Conservation (phyloP, 352 stramenopile genomes). For the Globisporangium middletonii region DNA sequence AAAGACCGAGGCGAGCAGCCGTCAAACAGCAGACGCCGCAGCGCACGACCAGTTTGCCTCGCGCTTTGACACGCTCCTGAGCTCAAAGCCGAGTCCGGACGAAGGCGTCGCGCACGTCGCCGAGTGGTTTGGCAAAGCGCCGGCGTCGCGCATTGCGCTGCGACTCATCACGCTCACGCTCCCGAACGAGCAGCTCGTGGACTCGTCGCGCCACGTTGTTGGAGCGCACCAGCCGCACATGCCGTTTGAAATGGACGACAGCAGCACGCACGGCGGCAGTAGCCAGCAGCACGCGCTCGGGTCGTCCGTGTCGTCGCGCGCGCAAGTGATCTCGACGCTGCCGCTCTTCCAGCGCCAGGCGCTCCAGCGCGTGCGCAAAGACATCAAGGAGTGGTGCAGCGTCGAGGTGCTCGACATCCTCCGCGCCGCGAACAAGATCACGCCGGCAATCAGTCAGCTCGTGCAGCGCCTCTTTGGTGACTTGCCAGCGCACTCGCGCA, state of each 20-base stretch:
- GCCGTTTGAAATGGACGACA: constrained; percentile 56
- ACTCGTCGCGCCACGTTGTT: constrained; percentile 18
- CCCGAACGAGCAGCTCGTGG: constrained; percentile 61
- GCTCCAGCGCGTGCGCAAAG: constrained; percentile 50
- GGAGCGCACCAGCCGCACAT: constrained; percentile 28
- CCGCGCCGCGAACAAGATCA: constrained; percentile 53
- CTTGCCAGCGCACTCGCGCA: constrained; percentile 47
- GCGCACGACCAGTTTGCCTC: constrained; percentile 28
- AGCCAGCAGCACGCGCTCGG: constrained; percentile 3
- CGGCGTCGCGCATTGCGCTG: constrained; percentile 46
- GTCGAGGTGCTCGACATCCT: constrained; percentile 79
- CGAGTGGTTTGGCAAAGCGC: constrained; percentile 39
- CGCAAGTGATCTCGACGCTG: constrained; percentile 50
- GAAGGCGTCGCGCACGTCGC: constrained; percentile 40
- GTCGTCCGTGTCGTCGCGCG: constrained; percentile 19
- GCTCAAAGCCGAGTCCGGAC: constrained; percentile 8
- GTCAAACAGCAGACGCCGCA: constrained; percentile 17
- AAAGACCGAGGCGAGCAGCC: constrained; percentile 12
- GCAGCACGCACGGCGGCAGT: constrained; percentile 11
- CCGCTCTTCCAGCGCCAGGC: constrained; percentile 75
- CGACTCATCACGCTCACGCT: constrained; percentile 76
- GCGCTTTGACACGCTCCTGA: constrained; percentile 36
- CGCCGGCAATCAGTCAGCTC: constrained; percentile 51
- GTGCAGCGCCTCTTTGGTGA: constrained; percentile 74
- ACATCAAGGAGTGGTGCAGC: constrained; percentile 84